Evolutionary conservation across 352 stramenopile species (phyloP).

Genomic region (Nothophytophthora sp.): DNA sequence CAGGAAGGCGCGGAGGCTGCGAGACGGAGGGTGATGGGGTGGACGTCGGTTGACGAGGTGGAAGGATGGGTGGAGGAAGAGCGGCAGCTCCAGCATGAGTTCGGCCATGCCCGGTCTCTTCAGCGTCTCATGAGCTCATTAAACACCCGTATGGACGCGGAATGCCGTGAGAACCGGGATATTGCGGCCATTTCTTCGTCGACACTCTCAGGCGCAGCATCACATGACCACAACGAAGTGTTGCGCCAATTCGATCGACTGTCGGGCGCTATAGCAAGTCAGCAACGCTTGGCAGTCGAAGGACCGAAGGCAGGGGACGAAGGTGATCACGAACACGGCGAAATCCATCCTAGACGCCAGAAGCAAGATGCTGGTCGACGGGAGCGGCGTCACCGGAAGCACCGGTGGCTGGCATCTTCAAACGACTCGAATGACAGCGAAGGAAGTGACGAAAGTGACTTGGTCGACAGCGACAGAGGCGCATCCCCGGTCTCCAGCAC

Average conservation of each 20-base stretch:
- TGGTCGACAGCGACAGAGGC: background rate
- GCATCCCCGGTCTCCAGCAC: background rate
- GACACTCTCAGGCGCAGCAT: background rate
- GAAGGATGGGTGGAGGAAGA: slow-evolving; percentile 39
- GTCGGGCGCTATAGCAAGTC: background rate
- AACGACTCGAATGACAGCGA: background rate
- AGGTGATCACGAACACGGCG: background rate
- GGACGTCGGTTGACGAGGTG: slow-evolving; percentile 48
- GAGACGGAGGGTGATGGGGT: slow-evolving; percentile 48
- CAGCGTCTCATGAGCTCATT: slow-evolving; percentile 12
- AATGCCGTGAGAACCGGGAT: background rate
- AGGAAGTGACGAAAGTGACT: background rate
- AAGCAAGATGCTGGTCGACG: background rate
- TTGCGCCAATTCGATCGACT: slow-evolving; percentile 16
- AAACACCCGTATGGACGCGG: slow-evolving; percentile 4
- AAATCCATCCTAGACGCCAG: background rate
- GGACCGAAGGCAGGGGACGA: background rate
- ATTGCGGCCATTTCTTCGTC: background rate
- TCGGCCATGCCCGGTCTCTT: slow-evolving; percentile 3
- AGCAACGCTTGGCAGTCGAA: background rate
- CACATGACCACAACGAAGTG: background rate
- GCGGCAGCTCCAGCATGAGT: slow-evolving; percentile 4
- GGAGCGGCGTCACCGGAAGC: background rate
- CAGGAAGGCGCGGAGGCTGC: slow-evolving; percentile 39
- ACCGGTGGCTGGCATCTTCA: background rate